phyloP scores from a whole-genome alignment of 805 yeast species.

The Sugiyamaella boreocaroliniensis region DNA sequence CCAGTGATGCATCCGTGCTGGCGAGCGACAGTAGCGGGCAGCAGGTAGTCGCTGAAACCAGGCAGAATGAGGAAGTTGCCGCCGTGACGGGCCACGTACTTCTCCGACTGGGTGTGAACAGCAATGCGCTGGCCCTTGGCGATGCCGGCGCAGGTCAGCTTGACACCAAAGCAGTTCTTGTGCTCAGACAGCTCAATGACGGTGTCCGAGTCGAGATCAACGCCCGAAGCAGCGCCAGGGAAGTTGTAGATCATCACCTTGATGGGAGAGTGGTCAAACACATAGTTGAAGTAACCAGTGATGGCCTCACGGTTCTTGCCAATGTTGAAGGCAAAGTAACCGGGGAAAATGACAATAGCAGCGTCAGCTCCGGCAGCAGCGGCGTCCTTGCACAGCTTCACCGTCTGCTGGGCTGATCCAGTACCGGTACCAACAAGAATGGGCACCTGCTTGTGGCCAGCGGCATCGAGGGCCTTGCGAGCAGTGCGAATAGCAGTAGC shows the following conservation, averaged over 20 bases:
- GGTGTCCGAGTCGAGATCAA: conserved; percentile 32
- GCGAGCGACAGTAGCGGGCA: not conserved
- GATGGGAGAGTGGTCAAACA: conserved; percentile 30
- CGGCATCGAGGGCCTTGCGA: conserved; percentile 26
- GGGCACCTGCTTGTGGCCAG: conserved; percentile 33
- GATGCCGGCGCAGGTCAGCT: conserved; percentile 9
- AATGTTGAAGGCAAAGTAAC: conserved; percentile 36
- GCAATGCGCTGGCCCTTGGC: conserved; percentile 4
- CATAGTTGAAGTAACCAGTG: conserved; percentile 34
- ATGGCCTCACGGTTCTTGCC: conserved; percentile 38
- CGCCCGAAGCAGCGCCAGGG: conserved; percentile 39
- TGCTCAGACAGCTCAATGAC: conserved; percentile 30
- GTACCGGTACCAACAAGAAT: conserved; percentile 42
- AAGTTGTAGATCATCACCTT: conserved; percentile 39
- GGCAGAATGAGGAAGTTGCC: conserved; percentile 1
- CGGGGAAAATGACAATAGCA: conserved; percentile 33
- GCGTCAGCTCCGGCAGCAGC: conserved; percentile 17
- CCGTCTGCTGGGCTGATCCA: conserved; percentile 36
- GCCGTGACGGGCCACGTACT: not conserved
- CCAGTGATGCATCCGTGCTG: conserved; percentile 3
- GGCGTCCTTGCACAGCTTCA: conserved; percentile 24
- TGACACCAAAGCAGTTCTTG: conserved; percentile 36
- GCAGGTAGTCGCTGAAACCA: conserved; percentile 4
- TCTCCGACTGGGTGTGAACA: not conserved
- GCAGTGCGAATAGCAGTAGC: conserved; percentile 17